These are phyloP conservation scores for Candida albicans DNA, from an alignment of 1,139 yeast species.

Conservation along the genomic window DNA sequence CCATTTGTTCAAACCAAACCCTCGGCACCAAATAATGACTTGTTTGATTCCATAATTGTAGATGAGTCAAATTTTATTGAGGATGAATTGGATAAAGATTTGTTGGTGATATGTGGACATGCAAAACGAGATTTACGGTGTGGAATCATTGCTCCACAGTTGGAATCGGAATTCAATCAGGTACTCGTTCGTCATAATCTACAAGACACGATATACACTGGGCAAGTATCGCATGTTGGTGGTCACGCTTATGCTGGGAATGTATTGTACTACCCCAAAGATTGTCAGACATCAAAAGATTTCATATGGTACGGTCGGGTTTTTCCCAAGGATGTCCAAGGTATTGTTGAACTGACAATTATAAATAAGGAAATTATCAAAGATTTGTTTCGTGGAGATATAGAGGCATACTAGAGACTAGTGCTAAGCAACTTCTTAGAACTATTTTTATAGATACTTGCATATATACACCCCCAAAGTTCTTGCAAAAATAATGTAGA, in stretches of 20 bases:
- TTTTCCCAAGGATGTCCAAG: constrained; percentile 63
- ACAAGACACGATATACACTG: constrained; percentile 38
- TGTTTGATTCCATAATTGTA: background rate
- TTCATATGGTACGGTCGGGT: constrained; percentile 73
- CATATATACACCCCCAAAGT: too few relatives aligned
- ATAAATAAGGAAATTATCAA: constrained; percentile 46
- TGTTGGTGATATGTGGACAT: constrained; percentile 67
- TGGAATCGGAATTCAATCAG: constrained; percentile 48
- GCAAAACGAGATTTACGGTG: constrained; percentile 62
- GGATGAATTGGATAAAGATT: constrained; percentile 19
- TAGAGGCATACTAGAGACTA: background rate
- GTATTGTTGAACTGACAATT: constrained; percentile 58
- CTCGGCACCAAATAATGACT: background rate
- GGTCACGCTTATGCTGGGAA: constrained; percentile 84
- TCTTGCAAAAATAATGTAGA: background rate
- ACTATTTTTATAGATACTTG: too few relatives aligned
- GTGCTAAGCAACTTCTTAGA: too few relatives aligned
- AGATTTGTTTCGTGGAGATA: constrained; percentile 54
- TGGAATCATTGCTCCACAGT: constrained; percentile 61
- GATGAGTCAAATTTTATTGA: constrained; percentile 20
- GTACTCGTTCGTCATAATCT: constrained; percentile 36
- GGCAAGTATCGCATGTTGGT: constrained; percentile 67
- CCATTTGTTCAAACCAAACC: constrained; percentile 26
- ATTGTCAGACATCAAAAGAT: constrained; percentile 29
- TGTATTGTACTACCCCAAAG: constrained; percentile 51